Base-by-base conservation (phyloP, 2,329 filamentous ascomycete species). In the Arthrobotrys entomopaga region DNA sequence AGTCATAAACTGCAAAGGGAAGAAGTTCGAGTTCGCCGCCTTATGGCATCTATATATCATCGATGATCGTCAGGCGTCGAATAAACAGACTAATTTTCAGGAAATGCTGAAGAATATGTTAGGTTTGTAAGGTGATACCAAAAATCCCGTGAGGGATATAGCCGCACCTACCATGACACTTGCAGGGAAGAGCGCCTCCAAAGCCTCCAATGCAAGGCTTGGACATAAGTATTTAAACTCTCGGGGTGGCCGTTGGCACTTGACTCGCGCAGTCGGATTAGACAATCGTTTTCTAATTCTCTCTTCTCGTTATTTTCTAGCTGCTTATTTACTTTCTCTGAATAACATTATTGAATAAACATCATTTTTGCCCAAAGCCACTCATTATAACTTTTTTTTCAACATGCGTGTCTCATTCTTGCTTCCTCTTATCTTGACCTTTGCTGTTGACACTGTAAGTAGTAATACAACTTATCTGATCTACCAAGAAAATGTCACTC, bases 141-240 rank as follows among this genome's bases (percentile, higher is more conserved):
- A 65, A 42, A 52, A 53, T 22, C 40, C 42, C 49, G 61, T 42
- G 34, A 40, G 40, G 24, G 24, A 16, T 48, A 5, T 10, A 43
- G 46, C 48, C 29, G 6, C 15, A 58, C 46, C 3, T 24, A 43
- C 54, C 24, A 13, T 40, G 24, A 48, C 15, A n/a, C 11, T 19
- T 22, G 40, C 50, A 43, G 5, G 29, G 46, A 16, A 38, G 64
- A 60, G 46, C 57, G 64, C 64, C 64, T 26, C 43, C 46, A 59
- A 38, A 42, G 19, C 46, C 46, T 54, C 64, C 61, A 65, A 49
- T 40, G 11, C 42, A 24, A 54, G 50, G 48, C 49, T 16, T 40
- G 52, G 16, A 24, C n/a, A n/a, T n/a, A n/a, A 22, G 22, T 66
- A 67, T 67, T 67, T 67, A 67, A 67, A 54, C 64, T 60, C 59